Evolutionary conservation across 306 rosid species (phyloP).

Genomic region (Pueraria montana): DNA sequence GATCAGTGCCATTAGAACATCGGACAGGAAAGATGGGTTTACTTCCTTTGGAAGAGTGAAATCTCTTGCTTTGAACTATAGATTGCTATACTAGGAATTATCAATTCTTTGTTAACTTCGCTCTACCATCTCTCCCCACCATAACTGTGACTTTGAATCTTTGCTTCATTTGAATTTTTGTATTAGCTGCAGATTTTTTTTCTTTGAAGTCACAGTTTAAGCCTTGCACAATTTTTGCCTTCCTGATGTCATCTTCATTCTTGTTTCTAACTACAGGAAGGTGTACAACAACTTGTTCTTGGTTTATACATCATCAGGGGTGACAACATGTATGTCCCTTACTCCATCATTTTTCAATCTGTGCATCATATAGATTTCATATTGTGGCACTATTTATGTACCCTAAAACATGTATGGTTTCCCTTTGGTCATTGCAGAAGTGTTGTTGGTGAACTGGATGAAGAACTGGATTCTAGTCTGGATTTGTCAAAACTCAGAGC

Average conservation of each 20-base stretch:
- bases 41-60: neutral
- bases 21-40: neutral
- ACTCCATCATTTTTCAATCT: neutral
- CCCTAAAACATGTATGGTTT: neutral
- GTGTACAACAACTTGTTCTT: constrained; percentile 92
- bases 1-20: neutral
- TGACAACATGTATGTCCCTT: constrained; percentile 83
- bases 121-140: neutral
- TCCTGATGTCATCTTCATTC: constrained; percentile 22
- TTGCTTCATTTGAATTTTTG: neutral
- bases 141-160: constrained; percentile 1
- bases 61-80: neutral
- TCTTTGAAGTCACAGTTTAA: constrained; percentile 15
- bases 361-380: constrained; percentile 7
- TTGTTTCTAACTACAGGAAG: constrained; percentile 75
- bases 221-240: neutral
- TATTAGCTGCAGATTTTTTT: constrained; percentile 10
- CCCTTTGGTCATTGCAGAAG: constrained; percentile 72
- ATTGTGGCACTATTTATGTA: constrained; percentile 9
- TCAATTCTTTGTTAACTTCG: neutral
- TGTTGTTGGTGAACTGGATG: constrained; percentile 95
- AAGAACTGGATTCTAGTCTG: constrained; percentile 83
- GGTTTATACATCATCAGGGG: constrained; percentile 96
- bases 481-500: constrained; percentile 90
- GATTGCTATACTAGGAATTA: neutral